A percentile compares a stretch with the other conserved stretches of the same genome.
Evolutionary conservation across 2,329 filamentous ascomycete species (phyloP).

Genomic region (Nemania sp.): DNA sequence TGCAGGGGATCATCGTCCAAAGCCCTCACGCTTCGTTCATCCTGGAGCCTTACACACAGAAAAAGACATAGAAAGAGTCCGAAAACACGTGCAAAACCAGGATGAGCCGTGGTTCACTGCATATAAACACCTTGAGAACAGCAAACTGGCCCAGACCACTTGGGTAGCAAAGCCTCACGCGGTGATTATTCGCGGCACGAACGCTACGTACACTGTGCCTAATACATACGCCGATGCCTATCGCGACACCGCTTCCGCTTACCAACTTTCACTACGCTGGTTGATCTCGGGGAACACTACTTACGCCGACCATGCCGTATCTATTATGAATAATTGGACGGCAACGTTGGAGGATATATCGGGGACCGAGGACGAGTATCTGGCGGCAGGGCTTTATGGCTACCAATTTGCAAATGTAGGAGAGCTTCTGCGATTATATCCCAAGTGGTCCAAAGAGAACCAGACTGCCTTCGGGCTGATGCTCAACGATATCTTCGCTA

Average conservation of each 20-base stretch:
- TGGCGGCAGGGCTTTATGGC: slow-evolving; percentile 59
- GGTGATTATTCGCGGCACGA: slow-evolving; percentile 45
- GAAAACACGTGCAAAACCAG: slow-evolving; percentile 15
- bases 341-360: slow-evolving; percentile 50
- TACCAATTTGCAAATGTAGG: slow-evolving; percentile 62
- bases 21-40: slow-evolving; percentile 19
- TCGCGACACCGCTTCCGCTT: slow-evolving; percentile 54
- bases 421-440: slow-evolving; percentile 56
- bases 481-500: slow-evolving; percentile 54
- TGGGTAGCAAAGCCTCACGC: slow-evolving; percentile 15
- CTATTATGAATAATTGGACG: slow-evolving; percentile 56
- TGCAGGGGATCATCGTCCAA: neutral
- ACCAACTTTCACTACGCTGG: slow-evolving; percentile 57
- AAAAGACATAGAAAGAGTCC: slow-evolving; percentile 28
- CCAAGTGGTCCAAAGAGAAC: slow-evolving; percentile 45
- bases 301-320: slow-evolving; percentile 54
- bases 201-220: slow-evolving; percentile 47
- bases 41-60: slow-evolving; percentile 33
- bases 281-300: slow-evolving; percentile 53
- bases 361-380: slow-evolving; percentile 54
- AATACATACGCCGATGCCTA: slow-evolving; percentile 49
- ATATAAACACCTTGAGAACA: slow-evolving; percentile 13
- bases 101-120: slow-evolving; percentile 31
- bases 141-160: neutral
- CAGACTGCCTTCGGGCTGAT: slow-evolving; percentile 47